These are phyloP conservation scores for Exophiala phaeomuriformis DNA, from an alignment of 2,329 filamentous ascomycete species.

Conservation along the genomic window DNA sequence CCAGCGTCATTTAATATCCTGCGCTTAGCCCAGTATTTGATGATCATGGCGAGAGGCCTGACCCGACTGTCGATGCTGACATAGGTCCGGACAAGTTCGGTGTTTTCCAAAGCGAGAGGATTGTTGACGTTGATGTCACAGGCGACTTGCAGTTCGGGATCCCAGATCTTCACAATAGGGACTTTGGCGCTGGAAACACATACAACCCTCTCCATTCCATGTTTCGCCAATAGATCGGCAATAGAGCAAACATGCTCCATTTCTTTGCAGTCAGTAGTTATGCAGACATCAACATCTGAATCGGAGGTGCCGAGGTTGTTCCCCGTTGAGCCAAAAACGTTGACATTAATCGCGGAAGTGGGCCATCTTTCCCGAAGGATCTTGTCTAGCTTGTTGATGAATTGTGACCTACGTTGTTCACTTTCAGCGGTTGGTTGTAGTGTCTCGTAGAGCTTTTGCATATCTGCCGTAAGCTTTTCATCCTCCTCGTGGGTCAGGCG, in stretches of 20 bases:
- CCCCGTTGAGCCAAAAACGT: constrained; percentile 96
- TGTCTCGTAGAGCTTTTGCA: constrained; percentile 75
- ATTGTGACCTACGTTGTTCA: constrained; percentile 63
- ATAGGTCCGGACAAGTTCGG: constrained; percentile 95
- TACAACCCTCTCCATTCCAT: constrained; percentile 93
- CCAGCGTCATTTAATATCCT: constrained; percentile 94
- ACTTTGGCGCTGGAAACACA: constrained; percentile 94
- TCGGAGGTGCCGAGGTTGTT: constrained; percentile 92
- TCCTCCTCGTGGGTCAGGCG: constrained; percentile 66
- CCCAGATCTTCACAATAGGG: constrained; percentile 98
- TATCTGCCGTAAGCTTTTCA: constrained; percentile 67
- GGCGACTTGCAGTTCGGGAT: constrained; percentile 78
- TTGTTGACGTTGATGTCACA: constrained; percentile 99
- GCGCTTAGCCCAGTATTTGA: constrained; percentile 94
- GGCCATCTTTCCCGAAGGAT: constrained; percentile 90
- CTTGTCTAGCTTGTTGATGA: constrained; percentile 80
- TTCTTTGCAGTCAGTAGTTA: constrained; percentile 82
- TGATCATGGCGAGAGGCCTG: constrained; percentile 85
- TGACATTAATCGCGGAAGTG: constrained; percentile 77
- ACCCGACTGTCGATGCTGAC: constrained; percentile 88
- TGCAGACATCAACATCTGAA: constrained; percentile 97
- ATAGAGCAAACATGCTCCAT: constrained; percentile 86
- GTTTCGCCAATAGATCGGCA: constrained; percentile 75
- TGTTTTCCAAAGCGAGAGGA: constrained; percentile 88
- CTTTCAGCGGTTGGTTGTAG: constrained; percentile 76